Evolutionary conservation across 768 basidiomycete genomes (phyloP).

Genomic region (Amanita rimosa): DNA sequence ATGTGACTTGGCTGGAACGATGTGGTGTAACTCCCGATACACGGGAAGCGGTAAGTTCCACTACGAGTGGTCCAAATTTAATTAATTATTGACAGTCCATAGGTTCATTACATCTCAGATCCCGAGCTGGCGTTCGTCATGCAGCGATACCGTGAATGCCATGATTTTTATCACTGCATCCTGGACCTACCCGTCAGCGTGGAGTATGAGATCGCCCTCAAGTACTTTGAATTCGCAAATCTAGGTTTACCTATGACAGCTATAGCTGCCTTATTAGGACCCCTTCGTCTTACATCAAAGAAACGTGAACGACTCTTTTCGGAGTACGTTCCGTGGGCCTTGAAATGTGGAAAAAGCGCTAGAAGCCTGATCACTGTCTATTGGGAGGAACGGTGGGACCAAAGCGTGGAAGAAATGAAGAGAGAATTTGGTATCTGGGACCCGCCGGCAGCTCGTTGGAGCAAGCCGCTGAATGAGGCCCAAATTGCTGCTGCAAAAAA

Average conservation of each 20-base stretch:
- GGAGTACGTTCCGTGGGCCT: slow-evolving; percentile 90
- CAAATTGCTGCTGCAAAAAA: slow-evolving; percentile 34
- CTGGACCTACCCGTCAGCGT: slow-evolving; percentile 83
- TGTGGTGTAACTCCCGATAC: slow-evolving; percentile 92
- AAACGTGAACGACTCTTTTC: slow-evolving; percentile 50
- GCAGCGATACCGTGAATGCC: slow-evolving; percentile 96
- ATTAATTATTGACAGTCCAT: background rate
- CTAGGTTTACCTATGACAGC: slow-evolving; percentile 82
- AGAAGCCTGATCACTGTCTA: slow-evolving; percentile 80
- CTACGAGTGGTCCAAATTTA: slow-evolving; percentile 4
- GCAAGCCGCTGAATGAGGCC: slow-evolving; percentile 53
- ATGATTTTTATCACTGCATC: slow-evolving; percentile 95
- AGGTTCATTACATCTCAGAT: slow-evolving; percentile 94
- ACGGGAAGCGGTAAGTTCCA: slow-evolving; percentile 62
- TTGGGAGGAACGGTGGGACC: slow-evolving; percentile 93
- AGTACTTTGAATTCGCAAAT: slow-evolving; percentile 91
- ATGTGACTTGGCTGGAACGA: slow-evolving; percentile 81
- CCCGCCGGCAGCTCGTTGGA: slow-evolving; percentile 66
- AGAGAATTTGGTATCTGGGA: slow-evolving; percentile 78
- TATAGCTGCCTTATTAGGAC: slow-evolving; percentile 71
- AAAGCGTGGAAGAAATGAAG: slow-evolving; percentile 74
- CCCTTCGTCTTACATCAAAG: slow-evolving; percentile 50
- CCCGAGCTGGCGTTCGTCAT: slow-evolving; percentile 96
- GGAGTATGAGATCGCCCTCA: slow-evolving; percentile 86
- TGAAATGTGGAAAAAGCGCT: slow-evolving; percentile 69